A percentile compares a stretch with the other conserved stretches of the same genome.
These are phyloP conservation scores for Hypomontagnella monticulosa DNA, from an alignment of 495 filamentous ascomycete genomes.

Conservation along the genomic window DNA sequence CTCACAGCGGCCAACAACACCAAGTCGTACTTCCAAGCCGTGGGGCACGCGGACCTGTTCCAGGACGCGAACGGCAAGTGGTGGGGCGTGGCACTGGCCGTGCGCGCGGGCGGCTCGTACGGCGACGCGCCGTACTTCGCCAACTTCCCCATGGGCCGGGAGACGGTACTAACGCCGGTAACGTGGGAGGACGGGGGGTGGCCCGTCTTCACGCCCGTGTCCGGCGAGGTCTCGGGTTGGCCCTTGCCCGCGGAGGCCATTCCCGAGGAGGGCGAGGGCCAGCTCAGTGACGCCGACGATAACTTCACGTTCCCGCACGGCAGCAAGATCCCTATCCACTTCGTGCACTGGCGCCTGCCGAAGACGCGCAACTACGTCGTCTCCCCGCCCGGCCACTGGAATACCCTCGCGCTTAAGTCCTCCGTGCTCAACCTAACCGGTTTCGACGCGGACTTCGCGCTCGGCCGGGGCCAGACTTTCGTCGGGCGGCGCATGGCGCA, in stretches of 20 bases:
- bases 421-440: constrained; percentile 46
- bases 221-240: constrained; percentile 40
- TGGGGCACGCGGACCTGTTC: constrained; percentile 58
- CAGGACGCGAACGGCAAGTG: constrained; percentile 55
- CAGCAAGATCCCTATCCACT: constrained; percentile 43
- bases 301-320: constrained; percentile 42
- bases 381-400: constrained; percentile 31
- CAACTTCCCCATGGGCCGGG: constrained; percentile 36
- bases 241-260: constrained; percentile 3
- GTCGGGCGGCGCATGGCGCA: constrained; percentile 44
- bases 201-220: constrained; percentile 38
- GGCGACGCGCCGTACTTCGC: constrained; percentile 8
- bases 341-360: constrained; percentile 48
- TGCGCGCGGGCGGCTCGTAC: constrained; percentile 10
- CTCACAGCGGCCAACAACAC: constrained; percentile 53
- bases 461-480: constrained; percentile 41
- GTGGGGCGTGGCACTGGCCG: constrained; percentile 51
- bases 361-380: constrained; percentile 36
- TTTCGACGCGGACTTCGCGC: neutral
- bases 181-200: constrained; percentile 36
- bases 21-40: constrained; percentile 49
- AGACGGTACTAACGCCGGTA: constrained; percentile 36
- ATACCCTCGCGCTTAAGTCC: constrained; percentile 41
- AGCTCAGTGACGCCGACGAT: constrained; percentile 34
- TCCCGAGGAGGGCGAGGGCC: constrained; percentile 16